Percentiles rank a stretch among this genome's conserved stretches.
Conservation (phyloP, 768 basidiomycete species). For the Pulveroboletus sp. region DNA sequence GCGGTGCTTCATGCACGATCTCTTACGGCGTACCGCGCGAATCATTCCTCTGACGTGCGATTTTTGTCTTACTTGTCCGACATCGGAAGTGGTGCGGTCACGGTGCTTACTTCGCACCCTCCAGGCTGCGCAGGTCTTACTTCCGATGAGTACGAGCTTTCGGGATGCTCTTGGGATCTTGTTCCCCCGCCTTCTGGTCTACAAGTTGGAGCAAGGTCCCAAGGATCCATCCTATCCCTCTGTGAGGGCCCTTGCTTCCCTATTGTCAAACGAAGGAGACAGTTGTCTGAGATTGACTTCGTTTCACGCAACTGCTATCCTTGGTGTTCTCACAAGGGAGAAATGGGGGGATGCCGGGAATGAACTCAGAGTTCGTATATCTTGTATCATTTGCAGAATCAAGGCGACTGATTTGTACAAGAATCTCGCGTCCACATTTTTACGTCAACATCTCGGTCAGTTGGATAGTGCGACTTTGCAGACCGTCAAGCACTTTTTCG, state of each 20-base stretch:
- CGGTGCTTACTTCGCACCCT: constrained; percentile 40
- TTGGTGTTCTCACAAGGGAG: constrained; percentile 38
- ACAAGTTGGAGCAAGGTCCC: constrained; percentile 43
- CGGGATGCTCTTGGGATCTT: constrained; percentile 31
- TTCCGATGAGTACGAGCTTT: constrained; percentile 21
- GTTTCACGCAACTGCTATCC: constrained; percentile 29
- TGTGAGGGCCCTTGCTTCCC: constrained; percentile 12
- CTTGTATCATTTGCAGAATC: neutral
- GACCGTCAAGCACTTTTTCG: constrained; percentile 17
- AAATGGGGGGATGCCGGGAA: constrained; percentile 33
- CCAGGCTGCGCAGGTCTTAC: constrained; percentile 24
- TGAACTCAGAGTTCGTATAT: constrained; percentile 30
- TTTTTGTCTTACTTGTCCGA: constrained; percentile 37
- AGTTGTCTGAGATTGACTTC: constrained; percentile 30
- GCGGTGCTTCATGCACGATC: constrained; percentile 48
- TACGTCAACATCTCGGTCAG: constrained; percentile 28
- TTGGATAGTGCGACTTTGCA: constrained; percentile 24
- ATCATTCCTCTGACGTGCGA: constrained; percentile 39
- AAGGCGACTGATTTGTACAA: constrained; percentile 12
- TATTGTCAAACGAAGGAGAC: constrained; percentile 25
- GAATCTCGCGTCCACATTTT: constrained; percentile 26
- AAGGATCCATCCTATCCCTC: constrained; percentile 18
- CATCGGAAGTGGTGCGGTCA: constrained; percentile 31
- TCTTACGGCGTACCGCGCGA: constrained; percentile 39
- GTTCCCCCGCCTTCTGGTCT: constrained; percentile 23